Evolutionary conservation across 2,329 filamentous ascomycete species (phyloP), one percentile per base, ranked within the genome.

Genomic region (Fusarium buharicum): DNA sequence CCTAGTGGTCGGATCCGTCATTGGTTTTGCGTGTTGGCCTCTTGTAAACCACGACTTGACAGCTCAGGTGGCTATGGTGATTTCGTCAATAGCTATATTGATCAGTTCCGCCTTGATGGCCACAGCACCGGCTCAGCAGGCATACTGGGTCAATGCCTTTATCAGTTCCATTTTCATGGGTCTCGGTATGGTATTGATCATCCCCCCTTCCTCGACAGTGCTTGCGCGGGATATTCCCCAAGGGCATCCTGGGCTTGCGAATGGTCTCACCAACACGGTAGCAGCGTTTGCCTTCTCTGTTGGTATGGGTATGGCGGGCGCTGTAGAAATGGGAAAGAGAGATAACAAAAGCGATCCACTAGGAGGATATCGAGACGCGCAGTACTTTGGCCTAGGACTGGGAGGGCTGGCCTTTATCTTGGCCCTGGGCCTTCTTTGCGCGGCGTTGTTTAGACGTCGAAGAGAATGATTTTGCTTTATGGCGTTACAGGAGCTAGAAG

Each of bases 91-190:
- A 38, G 41, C 66, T 12, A 55, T 63, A 13, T 34, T 71, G 33
- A 46, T 62, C 13, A 62, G 66, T 47, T 69, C 64, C 4, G 47
- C 64, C 27, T 48, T 71, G 43, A 64, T 71, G 64, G 56, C 62
- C 12, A 68, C 69, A 4, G 50, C 66, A 6, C 66, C 69, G 12
- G 47, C 27, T 13, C 33, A 66, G 10, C 69, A 71, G 36, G 28
- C 59, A 17, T 71, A 71, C 44, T 71, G 69, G 69, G 57, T 59
- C 33, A 68, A 65, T 6, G 43, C 59, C 2, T 71, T 71, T 39
- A 55, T 70, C 45, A 71, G 69, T 38, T 52, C 68, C 34, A 56
- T 69, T 17, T 61, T 70, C 9, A 70, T 70, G 66, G 62, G 69
- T 4, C 40, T 66, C 6, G 67, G 67, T 3, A 59, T 69, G 59